A percentile compares a stretch with the other conserved stretches of the same genome.
Conservation (phyloP, 306 rosid species). For the Dalbergia cultrata region DNA sequence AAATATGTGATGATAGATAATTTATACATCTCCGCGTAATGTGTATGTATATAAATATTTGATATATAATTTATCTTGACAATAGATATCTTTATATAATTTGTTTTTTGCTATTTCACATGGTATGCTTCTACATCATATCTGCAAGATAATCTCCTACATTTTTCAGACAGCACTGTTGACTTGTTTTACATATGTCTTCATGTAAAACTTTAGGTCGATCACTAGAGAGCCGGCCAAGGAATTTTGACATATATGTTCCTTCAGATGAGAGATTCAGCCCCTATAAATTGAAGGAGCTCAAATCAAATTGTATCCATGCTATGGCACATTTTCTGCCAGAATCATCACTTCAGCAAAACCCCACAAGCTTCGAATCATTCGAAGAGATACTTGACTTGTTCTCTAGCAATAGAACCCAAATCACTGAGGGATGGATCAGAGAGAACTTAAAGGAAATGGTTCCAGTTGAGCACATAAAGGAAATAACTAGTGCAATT, state of each 20-base stretch:
- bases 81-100: too few relatives aligned
- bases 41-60: too few relatives aligned
- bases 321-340: slow-evolving; percentile 59
- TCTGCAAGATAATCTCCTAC: background rate
- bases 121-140: background rate
- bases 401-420: slow-evolving; percentile 56
- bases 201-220: slow-evolving; percentile 49
- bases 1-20: too few relatives aligned
- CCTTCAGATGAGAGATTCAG: slow-evolving; percentile 74
- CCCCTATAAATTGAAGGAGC: slow-evolving; percentile 61
- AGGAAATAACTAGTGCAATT: slow-evolving; percentile 51
- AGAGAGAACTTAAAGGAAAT: slow-evolving; percentile 52
- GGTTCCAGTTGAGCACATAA: slow-evolving; percentile 50
- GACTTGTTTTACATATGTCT: slow-evolving; percentile 15
- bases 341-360: slow-evolving; percentile 34
- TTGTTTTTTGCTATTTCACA: too few relatives aligned
- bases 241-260: slow-evolving; percentile 56
- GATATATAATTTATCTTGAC: too few relatives aligned
- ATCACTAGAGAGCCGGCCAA: slow-evolving; percentile 57
- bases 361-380: slow-evolving; percentile 51
- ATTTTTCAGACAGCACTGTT: background rate
- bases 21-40: too few relatives aligned
- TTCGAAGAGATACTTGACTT: slow-evolving; percentile 57
- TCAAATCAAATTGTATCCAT: slow-evolving; percentile 55
- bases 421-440: slow-evolving; percentile 54